Base-by-base conservation (phyloP, 176 grass and related monocot species). In the Bothriochloa decipiens region DNA sequence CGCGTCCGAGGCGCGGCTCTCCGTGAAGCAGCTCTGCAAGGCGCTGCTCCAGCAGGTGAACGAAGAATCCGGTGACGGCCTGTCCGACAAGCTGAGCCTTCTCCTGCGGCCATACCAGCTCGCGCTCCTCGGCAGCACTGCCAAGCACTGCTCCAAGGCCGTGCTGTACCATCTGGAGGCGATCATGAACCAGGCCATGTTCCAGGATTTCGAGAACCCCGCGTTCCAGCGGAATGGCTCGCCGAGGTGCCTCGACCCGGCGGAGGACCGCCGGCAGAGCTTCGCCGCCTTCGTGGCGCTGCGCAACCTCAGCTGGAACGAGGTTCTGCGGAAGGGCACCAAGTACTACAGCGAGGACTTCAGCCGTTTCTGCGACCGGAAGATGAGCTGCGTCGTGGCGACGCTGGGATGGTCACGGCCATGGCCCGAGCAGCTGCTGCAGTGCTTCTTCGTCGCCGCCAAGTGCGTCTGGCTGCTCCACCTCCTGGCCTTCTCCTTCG, bases 391-490 rank as follows among this genome's bases (percentile, higher is more conserved):
- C 89, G 78, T 99, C 2, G 81, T 91, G 64, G 82, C 97, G 9
- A 74, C 86, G 53, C 86, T 99, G 6, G 86, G 76, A 17, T 99
- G 93, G 93, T 87, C 90, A 5, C 76, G 82, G 43, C 83, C 97
- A 0, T 99, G 97, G 97, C 97, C 93, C 0, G 97, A 99, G 71
- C 93, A 94, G 87, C 81, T 96, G 35, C 90, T 96, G 65, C 90
- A 92, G 66, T 89, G 88, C 68, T 94, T 99, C 90, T 99, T 99
- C 64, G 93, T 99, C 8, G 91, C 93, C 18, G 86, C 89, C 5
- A 99, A 96, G 64, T 92, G 93, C 63, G 86, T 89, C 76, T 99
- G 97, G 97, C 65, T 96, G 81, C 88, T 99, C 77, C 97, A 94
- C 82, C 83, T 94, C 67, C 87, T 99, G 25, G 88, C 97, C 0